Percentiles rank a stretch among this genome's conserved stretches.
These are phyloP conservation scores for Lyophyllum decastes DNA, from an alignment of 768 basidiomycete species.

Conservation along the genomic window DNA sequence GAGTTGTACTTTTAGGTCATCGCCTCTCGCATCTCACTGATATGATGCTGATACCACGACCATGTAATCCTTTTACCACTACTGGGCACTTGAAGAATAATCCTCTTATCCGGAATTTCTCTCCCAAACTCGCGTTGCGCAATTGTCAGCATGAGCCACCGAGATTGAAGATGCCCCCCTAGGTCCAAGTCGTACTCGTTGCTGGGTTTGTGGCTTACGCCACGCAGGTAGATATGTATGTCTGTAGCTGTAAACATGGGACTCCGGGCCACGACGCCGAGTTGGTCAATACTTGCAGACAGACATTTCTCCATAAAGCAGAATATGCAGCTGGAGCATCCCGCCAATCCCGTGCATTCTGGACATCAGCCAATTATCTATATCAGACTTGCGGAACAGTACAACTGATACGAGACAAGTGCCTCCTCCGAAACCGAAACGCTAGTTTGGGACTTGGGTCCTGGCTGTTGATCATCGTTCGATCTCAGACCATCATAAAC, in stretches of 20 bases:
- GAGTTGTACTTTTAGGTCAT: too few species aligned
- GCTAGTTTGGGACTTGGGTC: not conserved
- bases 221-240: not conserved
- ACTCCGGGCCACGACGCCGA: not conserved
- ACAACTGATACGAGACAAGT: not conserved
- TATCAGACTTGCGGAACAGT: not conserved
- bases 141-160: not conserved
- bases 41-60: too few species aligned
- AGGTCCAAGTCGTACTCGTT: not conserved
- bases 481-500: not conserved
- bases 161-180: not conserved
- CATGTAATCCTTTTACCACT: too few species aligned
- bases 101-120: not conserved
- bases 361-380: not conserved
- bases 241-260: not conserved
- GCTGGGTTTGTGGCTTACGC: not conserved
- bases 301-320: not conserved
- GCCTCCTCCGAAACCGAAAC: not conserved
- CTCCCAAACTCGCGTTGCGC: too few species aligned
- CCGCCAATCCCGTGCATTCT: not conserved
- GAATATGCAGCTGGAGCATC: not conserved
- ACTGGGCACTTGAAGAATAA: not conserved
- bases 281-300: not conserved
- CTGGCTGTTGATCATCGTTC: not conserved
- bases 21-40: too few species aligned